Conservation (phyloP, 2,329 filamentous ascomycete genomes). For the Diplocarpon rosae region DNA sequence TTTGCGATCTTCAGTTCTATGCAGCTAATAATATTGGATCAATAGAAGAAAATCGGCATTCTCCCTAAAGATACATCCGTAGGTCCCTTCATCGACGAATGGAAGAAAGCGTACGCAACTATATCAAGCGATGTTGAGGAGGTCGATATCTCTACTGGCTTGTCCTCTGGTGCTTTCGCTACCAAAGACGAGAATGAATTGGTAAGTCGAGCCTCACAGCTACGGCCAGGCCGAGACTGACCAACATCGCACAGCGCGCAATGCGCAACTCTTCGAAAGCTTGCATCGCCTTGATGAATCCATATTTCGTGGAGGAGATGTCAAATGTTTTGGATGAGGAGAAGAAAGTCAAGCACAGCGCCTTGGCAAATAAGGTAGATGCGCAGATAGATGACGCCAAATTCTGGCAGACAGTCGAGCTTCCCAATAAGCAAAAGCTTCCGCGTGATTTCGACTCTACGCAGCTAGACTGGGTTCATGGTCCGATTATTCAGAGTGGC, state of each 20-base stretch:
- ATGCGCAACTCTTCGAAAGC: slow-evolving; percentile 93
- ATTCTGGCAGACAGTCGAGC: slow-evolving; percentile 75
- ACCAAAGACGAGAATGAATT: slow-evolving; percentile 94
- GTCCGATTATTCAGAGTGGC: slow-evolving; percentile 86
- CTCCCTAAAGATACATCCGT: slow-evolving; percentile 73
- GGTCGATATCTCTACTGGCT: slow-evolving; percentile 70
- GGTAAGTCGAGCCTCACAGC: slow-evolving; percentile 29
- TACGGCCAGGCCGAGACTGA: slow-evolving; percentile 1
- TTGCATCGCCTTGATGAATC: slow-evolving; percentile 87
- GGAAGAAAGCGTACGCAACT: slow-evolving; percentile 73
- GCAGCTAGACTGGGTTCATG: slow-evolving; percentile 90
- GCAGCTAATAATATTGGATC: slow-evolving; percentile 9
- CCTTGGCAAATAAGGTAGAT: slow-evolving; percentile 76
- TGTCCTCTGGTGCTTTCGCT: slow-evolving; percentile 76
- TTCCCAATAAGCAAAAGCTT: slow-evolving; percentile 62
- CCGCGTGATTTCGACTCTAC: slow-evolving; percentile 76
- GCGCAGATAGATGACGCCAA: slow-evolving; percentile 87
- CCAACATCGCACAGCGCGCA: slow-evolving; percentile 44
- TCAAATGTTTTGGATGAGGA: slow-evolving; percentile 90
- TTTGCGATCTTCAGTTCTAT: background rate
- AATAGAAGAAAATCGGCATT: slow-evolving; percentile 77
- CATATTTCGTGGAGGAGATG: slow-evolving; percentile 98
- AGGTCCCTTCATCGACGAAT: slow-evolving; percentile 90
- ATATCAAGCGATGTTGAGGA: slow-evolving; percentile 79
- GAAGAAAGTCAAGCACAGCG: slow-evolving; percentile 89